Conservation (phyloP, 306 rosid genomes). For the Heteromeles arbutifolia region DNA sequence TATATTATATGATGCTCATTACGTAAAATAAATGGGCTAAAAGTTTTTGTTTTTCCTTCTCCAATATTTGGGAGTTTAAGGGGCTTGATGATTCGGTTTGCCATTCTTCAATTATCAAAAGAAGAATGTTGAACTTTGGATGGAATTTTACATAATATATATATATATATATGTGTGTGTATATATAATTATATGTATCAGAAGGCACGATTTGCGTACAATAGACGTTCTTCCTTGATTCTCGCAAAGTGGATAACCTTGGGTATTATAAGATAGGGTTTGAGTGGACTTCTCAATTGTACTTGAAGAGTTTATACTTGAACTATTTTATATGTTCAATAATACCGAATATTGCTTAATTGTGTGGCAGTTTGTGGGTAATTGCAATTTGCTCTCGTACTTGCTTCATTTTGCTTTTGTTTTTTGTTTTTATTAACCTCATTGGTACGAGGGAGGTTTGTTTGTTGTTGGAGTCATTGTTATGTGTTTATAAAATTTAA, state of each 20-base stretch:
- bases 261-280: neutral
- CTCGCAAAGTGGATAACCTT: too few species aligned
- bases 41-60: neutral
- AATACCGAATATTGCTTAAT: neutral
- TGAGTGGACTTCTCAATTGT: neutral
- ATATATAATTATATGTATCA: neutral
- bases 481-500: too few species aligned
- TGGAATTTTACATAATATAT: neutral
- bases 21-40: neutral
- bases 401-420: neutral
- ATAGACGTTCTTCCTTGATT: too few species aligned
- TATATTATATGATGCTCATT: neutral
- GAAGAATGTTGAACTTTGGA: neutral
- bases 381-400: neutral
- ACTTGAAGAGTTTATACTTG: neutral
- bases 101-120: neutral
- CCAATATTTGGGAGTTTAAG: conserved; percentile 1
- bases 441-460: too few species aligned
- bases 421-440: too few species aligned
- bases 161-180: neutral
- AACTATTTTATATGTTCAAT: neutral
- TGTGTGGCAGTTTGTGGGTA: neutral
- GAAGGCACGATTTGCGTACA: neutral
- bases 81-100: neutral
- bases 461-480: too few species aligned